A percentile compares a stretch with the other conserved stretches of the same genome.
Conservation (phyloP, 345 rosid species). For the Boechera retrofracta region DNA sequence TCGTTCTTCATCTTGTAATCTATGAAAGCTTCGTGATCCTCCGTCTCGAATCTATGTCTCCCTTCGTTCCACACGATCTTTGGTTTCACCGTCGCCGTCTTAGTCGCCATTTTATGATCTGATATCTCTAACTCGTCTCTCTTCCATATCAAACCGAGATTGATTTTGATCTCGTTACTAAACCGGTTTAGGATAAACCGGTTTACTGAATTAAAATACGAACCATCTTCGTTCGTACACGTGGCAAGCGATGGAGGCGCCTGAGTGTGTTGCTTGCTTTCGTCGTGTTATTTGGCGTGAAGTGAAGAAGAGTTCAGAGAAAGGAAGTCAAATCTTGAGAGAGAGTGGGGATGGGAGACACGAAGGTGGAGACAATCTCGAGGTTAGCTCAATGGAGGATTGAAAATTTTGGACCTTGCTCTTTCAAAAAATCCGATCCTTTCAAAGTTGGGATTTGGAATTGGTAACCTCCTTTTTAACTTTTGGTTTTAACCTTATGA, state of each 20-base stretch:
- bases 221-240: slow-evolving; percentile 35
- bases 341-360: slow-evolving; percentile 61
- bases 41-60: slow-evolving; percentile 68
- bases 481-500: neutral
- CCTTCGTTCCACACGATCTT: slow-evolving; percentile 69
- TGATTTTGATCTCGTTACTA: neutral
- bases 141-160: neutral
- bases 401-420: slow-evolving; percentile 77
- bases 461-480: slow-evolving; percentile 53
- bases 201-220: neutral
- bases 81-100: slow-evolving; percentile 41
- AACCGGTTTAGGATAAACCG: slow-evolving; percentile 15
- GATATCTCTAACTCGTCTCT: neutral
- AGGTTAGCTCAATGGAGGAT: slow-evolving; percentile 94
- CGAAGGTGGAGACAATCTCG: slow-evolving; percentile 88
- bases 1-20: slow-evolving; percentile 57
- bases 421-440: slow-evolving; percentile 84
- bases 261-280: slow-evolving; percentile 32
- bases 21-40: slow-evolving; percentile 72
- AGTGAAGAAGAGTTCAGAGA: slow-evolving; percentile 29
- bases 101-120: slow-evolving; percentile 14
- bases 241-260: slow-evolving; percentile 26
- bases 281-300: slow-evolving; percentile 40
- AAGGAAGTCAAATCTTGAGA: slow-evolving; percentile 38
- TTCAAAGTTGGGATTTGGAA: slow-evolving; percentile 95